Base-by-base conservation (phyloP, 2,329 filamentous ascomycete genomes). In the Apiospora sp. region DNA sequence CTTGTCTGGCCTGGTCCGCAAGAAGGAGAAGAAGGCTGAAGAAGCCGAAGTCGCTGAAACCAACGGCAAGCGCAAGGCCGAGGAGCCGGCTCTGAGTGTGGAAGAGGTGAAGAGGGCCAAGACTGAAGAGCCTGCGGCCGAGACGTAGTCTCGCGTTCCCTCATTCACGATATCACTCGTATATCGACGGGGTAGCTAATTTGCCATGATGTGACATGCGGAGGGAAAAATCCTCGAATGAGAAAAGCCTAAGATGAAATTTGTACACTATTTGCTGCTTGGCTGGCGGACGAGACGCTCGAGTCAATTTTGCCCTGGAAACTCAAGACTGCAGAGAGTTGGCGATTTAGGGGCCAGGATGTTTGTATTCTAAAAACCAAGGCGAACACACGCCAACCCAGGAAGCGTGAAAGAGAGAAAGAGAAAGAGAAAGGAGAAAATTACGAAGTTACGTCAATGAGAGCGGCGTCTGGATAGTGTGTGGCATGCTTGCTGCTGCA, bases 1-100 rank as follows among this genome's bases (percentile, higher is more conserved):
- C 79, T 84, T 97, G 19, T 90, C 89, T 0, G 89, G 91, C n/a
- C 85, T 96, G 67, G 92, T 96, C 61, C 91, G 92, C 79, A 95
- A 92, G 83, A 91, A 90, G 82, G 77, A 79, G 71, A 73, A 79
- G 67, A 76, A 79, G 67, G 70, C 77, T 8, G 78, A 78, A 72
- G 41, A 78, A 81, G 37, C 78, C 22, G 73, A 77, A 44, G 74
- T 74, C 34, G 72, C 78, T 70, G 76, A 77, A 48, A 79, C 82
- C 5, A 86, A 84, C 71, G 82, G 82, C 71, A 86, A 87, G 78
- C 82, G 83, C 58, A 86, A 86, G 78, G 83, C 83, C 2, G 82
- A 83, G 64, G 82, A 82, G 16, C 75, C 72, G 4, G 79, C 76
- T 22, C 79, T 75, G 27, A 79, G 76, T 7, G 79, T 77, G 41